A percentile compares a stretch with the other conserved stretches of the same genome.
Evolutionary conservation across 2,329 filamentous ascomycete genomes (phyloP).

Genomic region (Pseudogymnoascus sp.): DNA sequence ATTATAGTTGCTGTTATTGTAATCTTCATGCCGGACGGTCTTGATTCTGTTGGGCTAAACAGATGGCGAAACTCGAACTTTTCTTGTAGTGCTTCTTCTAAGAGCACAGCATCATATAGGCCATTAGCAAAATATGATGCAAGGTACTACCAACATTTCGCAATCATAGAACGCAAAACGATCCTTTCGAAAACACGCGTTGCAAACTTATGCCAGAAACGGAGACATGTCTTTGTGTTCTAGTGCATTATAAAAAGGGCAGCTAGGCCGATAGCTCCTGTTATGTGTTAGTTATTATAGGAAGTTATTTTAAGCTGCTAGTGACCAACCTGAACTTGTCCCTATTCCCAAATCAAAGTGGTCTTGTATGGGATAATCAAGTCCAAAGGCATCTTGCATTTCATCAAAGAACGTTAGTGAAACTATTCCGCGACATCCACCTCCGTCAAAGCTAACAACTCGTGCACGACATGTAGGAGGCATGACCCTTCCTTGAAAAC

Average conservation of each 20-base stretch:
- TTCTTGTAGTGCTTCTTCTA: slow-evolving; percentile 18
- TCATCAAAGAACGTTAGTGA: slow-evolving; percentile 20
- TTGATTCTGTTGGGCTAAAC: slow-evolving; percentile 13
- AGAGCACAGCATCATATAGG: slow-evolving; percentile 15
- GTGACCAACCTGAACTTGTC: slow-evolving; percentile 22
- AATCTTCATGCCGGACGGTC: slow-evolving; percentile 18
- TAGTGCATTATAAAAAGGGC: no score
- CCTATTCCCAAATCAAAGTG: slow-evolving; percentile 22
- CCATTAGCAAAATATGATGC: slow-evolving; percentile 15
- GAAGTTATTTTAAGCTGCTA: background rate
- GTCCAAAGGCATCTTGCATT: slow-evolving; percentile 18
- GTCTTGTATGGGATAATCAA: slow-evolving; percentile 19
- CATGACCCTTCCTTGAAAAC: slow-evolving; percentile 22
- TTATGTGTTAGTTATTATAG: no score
- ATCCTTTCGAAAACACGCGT: no score
- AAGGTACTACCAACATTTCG: slow-evolving; percentile 13
- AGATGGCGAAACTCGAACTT: slow-evolving; percentile 14
- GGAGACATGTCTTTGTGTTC: no score
- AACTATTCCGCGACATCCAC: slow-evolving; percentile 24
- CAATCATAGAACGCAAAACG: slow-evolving; percentile 9
- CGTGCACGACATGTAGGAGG: slow-evolving; percentile 29
- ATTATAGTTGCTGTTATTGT: slow-evolving; percentile 20
- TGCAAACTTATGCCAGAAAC: no score
- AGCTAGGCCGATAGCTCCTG: no score
- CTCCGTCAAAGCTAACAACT: slow-evolving; percentile 32